These are phyloP conservation scores for Rhizopus arrhizus DNA, from an alignment of 371 early-diverging fungal species.

Conservation along the genomic window DNA sequence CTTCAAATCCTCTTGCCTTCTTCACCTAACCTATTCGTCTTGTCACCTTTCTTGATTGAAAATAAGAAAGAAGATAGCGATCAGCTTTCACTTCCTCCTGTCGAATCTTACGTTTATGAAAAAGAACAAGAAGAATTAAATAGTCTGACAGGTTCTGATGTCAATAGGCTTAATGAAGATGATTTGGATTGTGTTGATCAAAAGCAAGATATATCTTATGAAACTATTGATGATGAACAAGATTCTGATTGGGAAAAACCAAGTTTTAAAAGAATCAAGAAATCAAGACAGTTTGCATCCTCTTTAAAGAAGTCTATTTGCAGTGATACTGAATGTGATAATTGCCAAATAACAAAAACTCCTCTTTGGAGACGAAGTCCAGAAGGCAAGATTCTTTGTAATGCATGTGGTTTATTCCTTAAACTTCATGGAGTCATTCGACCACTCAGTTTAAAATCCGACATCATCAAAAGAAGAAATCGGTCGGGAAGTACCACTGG, in stretches of 20 bases:
- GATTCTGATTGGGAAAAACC: no score
- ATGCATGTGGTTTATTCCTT: conserved; percentile 37
- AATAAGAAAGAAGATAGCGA: no score
- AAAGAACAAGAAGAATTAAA: neutral
- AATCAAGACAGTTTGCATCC: neutral
- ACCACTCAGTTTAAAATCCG: conserved; percentile 37
- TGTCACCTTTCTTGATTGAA: neutral
- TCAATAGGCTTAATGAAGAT: no score
- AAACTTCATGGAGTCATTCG: conserved; percentile 38
- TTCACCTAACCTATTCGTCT: neutral
- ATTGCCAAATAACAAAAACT: conserved; percentile 27
- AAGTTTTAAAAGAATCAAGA: neutral
- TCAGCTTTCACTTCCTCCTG: neutral
- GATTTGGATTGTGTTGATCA: no score
- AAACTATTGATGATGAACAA: no score
- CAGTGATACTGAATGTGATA: conserved; percentile 18
- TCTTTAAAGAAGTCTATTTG: neutral
- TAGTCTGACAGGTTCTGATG: no score
- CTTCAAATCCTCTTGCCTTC: neutral
- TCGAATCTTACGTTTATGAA: neutral
- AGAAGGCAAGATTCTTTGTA: conserved; percentile 30
- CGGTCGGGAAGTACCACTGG: conserved; percentile 6
- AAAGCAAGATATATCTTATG: no score
- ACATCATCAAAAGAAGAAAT: conserved; percentile 39
- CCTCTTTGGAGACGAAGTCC: conserved; percentile 37